Evolutionary conservation across 2,329 filamentous ascomycete genomes (phyloP).

Genomic region (Penicillium sp.): DNA sequence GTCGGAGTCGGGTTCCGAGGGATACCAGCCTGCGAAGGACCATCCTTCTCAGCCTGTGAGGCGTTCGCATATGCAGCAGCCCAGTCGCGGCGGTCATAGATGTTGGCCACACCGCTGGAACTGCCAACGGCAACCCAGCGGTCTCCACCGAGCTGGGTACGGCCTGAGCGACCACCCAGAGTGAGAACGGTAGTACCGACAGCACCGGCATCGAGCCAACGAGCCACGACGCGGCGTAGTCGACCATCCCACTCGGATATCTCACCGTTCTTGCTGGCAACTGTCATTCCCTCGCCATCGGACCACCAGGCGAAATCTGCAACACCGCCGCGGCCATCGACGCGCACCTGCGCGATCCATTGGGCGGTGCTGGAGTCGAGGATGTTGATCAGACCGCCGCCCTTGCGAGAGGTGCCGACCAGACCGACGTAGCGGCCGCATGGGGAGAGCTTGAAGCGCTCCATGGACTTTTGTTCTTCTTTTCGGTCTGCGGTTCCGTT

Average conservation of each 20-base stretch:
- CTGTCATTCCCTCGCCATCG: conserved; percentile 75
- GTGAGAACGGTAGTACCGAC: conserved; percentile 80
- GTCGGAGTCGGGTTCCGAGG: conserved; percentile 69
- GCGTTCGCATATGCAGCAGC: conserved; percentile 40
- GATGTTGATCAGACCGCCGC: conserved; percentile 84
- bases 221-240: conserved; percentile 66
- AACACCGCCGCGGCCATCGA: conserved; percentile 80
- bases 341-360: conserved; percentile 78
- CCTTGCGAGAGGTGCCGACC: conserved; percentile 75
- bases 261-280: conserved; percentile 82
- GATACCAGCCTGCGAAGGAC: conserved; percentile 46
- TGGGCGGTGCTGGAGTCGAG: conserved; percentile 77
- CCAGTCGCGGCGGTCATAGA: conserved; percentile 80
- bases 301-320: conserved; percentile 94
- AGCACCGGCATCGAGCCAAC: conserved; percentile 89
- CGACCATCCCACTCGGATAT: conserved; percentile 83
- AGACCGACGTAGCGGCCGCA: conserved; percentile 84
- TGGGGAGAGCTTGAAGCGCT: conserved; percentile 82
- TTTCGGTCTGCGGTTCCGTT: conserved; percentile 67
- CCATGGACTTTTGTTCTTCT: conserved; percentile 86
- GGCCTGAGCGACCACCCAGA: conserved; percentile 58
- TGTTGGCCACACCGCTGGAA: conserved; percentile 82
- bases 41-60: conserved; percentile 22
- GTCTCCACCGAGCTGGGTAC: conserved; percentile 63
- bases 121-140: conserved; percentile 88